Evolutionary conservation across 345 rosid genomes (phyloP), one percentile per base, ranked within the genome.

Genomic region (Eucalyptus regnans): DNA sequence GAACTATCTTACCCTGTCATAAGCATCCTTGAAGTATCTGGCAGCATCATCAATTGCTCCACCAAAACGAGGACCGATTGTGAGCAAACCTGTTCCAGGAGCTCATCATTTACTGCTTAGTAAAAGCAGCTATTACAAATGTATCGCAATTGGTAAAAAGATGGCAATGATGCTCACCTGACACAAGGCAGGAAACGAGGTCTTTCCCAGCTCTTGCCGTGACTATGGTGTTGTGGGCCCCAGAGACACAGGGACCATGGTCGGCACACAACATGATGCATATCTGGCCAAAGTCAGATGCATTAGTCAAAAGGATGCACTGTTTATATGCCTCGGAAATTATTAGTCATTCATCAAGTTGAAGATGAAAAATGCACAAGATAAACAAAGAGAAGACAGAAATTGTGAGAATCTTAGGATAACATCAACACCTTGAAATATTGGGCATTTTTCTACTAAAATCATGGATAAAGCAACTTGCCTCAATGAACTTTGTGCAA

Each of bases 181-280:
- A 94, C 31, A 98, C 99, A 87, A 98, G 98, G 91, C 99, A 95
- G 89, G 99, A 98, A 89, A 98, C 99, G 56, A 98, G 98, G 94
- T 98, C 98, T 93, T 98, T 98, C 89, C 99, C 99, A 87, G 99
- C 99, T 90, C 98, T 97, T 86, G 99, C 99, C 86, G 99, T 98
- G 88, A 97, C 99, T 17, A 98, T 98, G 87, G 98, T 93, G 94
- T 97, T 97, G 96, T 96, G 99, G 68, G 99, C 99, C 41, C 99
- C 98, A 8, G 99, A 98, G 89, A 98, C 99, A 86, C 98, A 95
- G 90, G 99, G 99, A 88, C 99, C 99, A 31, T 96, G 99, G 92
- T 97, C 99, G 33, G 99, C 99, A 92, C 99, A 97, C 88, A 97
- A 88, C 98, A 97, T 97, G 90, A 97, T 94, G 95, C 99, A 97